These are phyloP conservation scores for Hypoxylon sp. DNA, from an alignment of 2,329 filamentous ascomycete species.

Conservation along the genomic window DNA sequence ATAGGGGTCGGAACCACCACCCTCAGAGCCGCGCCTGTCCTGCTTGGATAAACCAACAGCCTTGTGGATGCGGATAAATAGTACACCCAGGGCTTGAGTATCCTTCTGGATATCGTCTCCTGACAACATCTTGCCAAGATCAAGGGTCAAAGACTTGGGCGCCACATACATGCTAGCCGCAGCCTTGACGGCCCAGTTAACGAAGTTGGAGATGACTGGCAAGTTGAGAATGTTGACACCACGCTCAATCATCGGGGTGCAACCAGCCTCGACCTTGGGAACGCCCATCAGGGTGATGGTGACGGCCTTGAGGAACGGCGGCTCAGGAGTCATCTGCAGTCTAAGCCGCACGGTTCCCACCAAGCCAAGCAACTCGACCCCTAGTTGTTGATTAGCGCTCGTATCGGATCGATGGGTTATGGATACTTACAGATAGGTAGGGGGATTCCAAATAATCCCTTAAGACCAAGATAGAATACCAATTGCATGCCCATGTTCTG, in stretches of 20 bases:
- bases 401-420: not conserved
- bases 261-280: conserved; percentile 88
- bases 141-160: conserved; percentile 91
- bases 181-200: conserved; percentile 91
- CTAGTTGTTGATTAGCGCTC: conserved; percentile 39
- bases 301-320: conserved; percentile 89
- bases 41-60: conserved; percentile 91
- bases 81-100: conserved; percentile 82
- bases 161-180: conserved; percentile 92
- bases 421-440: conserved; percentile 72
- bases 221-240: conserved; percentile 92
- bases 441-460: conserved; percentile 87
- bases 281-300: conserved; percentile 95
- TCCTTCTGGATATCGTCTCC: conserved; percentile 94
- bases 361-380: conserved; percentile 88
- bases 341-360: conserved; percentile 86
- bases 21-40: conserved; percentile 79
- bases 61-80: conserved; percentile 91
- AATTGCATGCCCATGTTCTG: conserved; percentile 98
- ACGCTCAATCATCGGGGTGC: conserved; percentile 89
- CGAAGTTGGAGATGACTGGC: conserved; percentile 93
- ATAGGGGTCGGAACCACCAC: conserved; percentile 93
- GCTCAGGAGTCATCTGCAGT: conserved; percentile 85
- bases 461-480: conserved; percentile 90
- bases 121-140: conserved; percentile 87